Evolutionary conservation across 139 green algal species (phyloP).

Genomic region (Deuterostichococcus epilithicus): DNA sequence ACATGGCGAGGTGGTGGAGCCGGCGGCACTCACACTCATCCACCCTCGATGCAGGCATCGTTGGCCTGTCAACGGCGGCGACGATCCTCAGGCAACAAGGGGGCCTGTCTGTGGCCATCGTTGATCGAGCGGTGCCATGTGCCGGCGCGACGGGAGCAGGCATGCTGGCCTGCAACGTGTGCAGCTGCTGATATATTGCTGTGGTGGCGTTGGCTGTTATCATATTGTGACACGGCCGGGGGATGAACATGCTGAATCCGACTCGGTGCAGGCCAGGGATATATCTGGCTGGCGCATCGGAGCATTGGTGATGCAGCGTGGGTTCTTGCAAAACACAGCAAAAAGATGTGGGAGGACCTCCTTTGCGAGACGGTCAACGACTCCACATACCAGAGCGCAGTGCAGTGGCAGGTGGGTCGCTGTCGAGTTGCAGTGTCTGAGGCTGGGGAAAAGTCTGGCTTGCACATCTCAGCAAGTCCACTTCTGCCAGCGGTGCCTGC

Average conservation of each 20-base stretch:
- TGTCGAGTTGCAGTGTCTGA: too few species aligned
- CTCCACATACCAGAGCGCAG: not conserved
- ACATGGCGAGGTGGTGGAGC: too few species aligned
- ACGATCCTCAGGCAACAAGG: not conserved
- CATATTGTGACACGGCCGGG: too few species aligned
- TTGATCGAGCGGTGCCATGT: not conserved
- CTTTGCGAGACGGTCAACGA: not conserved
- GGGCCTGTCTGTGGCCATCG: not conserved
- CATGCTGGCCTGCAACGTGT: not conserved
- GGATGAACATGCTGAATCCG: too few species aligned
- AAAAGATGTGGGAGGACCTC: not conserved
- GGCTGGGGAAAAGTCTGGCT: too few species aligned
- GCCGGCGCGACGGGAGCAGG: not conserved
- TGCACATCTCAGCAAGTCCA: too few species aligned
- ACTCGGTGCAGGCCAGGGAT: not conserved
- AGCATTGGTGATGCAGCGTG: not conserved
- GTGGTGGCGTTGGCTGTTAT: too few species aligned
- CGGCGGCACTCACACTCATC: too few species aligned
- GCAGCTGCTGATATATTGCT: too few species aligned
- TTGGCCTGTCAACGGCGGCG: not conserved
- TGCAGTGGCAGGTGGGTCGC: not conserved
- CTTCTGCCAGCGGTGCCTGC: too few species aligned
- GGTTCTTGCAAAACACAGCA: not conserved
- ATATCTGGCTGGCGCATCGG: not conserved
- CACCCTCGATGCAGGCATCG: not conserved